These are phyloP conservation scores for Rutstroemia sp. DNA, from an alignment of 2,329 filamentous ascomycete species.

Conservation along the genomic window DNA sequence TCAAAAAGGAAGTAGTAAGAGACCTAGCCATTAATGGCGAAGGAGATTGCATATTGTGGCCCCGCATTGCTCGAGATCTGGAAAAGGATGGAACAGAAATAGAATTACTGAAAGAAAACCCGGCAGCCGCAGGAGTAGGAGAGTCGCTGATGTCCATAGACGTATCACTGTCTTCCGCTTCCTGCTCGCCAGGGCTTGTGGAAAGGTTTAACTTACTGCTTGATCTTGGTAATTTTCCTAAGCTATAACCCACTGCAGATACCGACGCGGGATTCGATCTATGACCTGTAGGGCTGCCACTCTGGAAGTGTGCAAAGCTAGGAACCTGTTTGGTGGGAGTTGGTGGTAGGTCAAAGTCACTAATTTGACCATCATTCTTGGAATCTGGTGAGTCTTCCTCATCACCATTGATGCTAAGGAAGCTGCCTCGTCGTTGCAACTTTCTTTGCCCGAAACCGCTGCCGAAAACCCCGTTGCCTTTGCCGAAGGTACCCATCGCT, in stretches of 20 bases:
- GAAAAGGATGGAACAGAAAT: constrained; percentile 35
- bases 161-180: constrained; percentile 24
- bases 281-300: constrained; percentile 27
- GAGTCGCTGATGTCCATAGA: constrained; percentile 27
- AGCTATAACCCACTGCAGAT: constrained; percentile 21
- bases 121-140: constrained; percentile 29
- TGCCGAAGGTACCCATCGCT: constrained; percentile 39
- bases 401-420: constrained; percentile 74
- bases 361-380: constrained; percentile 49
- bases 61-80: constrained; percentile 30
- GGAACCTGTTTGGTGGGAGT: constrained; percentile 77
- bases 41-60: constrained; percentile 24
- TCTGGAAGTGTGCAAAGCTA: constrained; percentile 25
- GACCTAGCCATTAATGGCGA: constrained; percentile 22
- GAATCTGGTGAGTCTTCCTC: constrained; percentile 42
- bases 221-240: constrained; percentile 25
- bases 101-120: constrained; percentile 29
- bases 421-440: constrained; percentile 51
- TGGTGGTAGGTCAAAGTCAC: constrained; percentile 74
- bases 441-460: constrained; percentile 38
- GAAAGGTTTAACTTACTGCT: constrained; percentile 31
- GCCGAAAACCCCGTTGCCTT: constrained; percentile 55
- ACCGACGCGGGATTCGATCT: constrained; percentile 21
- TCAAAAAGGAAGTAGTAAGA: constrained; percentile 26
- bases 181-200: constrained; percentile 22